A percentile compares a stretch with the other conserved stretches of the same genome.
phyloP scores from a whole-genome alignment of 2,329 filamentous ascomycete genomes.

The Aspergillus ochraceus region DNA sequence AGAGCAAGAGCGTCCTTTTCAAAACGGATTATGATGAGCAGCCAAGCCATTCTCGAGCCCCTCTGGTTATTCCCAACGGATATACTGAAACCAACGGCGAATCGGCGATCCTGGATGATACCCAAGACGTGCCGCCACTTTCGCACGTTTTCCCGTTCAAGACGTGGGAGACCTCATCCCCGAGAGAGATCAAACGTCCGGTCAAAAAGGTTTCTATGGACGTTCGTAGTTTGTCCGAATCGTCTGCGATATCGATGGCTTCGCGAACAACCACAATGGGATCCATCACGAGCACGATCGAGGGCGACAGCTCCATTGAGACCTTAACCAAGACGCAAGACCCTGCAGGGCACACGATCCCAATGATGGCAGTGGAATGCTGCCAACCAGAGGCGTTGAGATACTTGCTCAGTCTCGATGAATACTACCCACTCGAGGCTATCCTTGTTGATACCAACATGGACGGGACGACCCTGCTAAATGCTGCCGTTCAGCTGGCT shows the following conservation, averaged over 20 bases:
- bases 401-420: conserved; percentile 75
- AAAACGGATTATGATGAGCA: conserved; percentile 38
- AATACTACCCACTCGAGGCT: conserved; percentile 70
- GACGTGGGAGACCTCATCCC: conserved; percentile 51
- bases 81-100: conserved; percentile 21
- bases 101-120: conserved; percentile 10
- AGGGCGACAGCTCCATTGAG: conserved; percentile 84
- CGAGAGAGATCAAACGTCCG: conserved; percentile 50
- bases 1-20: conserved; percentile 29
- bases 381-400: conserved; percentile 69
- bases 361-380: conserved; percentile 81
- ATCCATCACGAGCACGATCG: conserved; percentile 70
- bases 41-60: conserved; percentile 21
- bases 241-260: conserved; percentile 78
- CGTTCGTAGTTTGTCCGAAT: conserved; percentile 80
- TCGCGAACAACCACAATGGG: conserved; percentile 78
- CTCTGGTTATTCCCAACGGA: conserved; percentile 24
- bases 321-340: conserved; percentile 58
- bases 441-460: conserved; percentile 84
- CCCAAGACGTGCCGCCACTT: conserved; percentile 47
- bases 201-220: conserved; percentile 87
- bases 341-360: conserved; percentile 74
- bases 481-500: conserved; percentile 84
- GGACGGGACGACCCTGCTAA: conserved; percentile 84
- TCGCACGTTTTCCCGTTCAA: conserved; percentile 93